Conservation (phyloP, 495 filamentous ascomycete species). For the Clavariopsis aquatica region DNA sequence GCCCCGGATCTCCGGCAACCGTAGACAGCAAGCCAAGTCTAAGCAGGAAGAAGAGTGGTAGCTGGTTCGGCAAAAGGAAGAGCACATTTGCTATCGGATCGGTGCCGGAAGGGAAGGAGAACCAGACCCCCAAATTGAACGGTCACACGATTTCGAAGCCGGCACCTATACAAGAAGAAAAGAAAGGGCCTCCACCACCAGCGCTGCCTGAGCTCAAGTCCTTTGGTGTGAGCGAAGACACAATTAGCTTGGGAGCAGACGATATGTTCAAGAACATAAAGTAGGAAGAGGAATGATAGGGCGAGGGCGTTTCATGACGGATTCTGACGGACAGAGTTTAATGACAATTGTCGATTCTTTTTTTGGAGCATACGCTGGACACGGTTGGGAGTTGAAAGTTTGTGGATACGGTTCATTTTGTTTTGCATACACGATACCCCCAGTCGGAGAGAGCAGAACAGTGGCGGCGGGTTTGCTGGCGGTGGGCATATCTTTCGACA, state of each 20-base stretch:
- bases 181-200: constrained; percentile 40
- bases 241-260: constrained; percentile 36
- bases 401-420: constrained; percentile 34
- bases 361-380: constrained; percentile 10
- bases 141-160: constrained; percentile 27
- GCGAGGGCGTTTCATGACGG: constrained; percentile 17
- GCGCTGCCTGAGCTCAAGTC: constrained; percentile 41
- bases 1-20: constrained; percentile 34
- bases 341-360: constrained; percentile 26
- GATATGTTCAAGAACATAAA: constrained; percentile 45
- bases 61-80: constrained; percentile 43
- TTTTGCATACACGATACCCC: constrained; percentile 36
- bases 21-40: constrained; percentile 24
- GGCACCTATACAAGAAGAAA: constrained; percentile 22
- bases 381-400: constrained; percentile 27
- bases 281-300: constrained; percentile 5
- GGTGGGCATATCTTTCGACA: constrained; percentile 1
- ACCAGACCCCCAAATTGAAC: constrained; percentile 19
- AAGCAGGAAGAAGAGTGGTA: constrained; percentile 37
- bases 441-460: constrained; percentile 31
- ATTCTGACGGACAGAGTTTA: constrained; percentile 25
- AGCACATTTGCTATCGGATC: constrained; percentile 38
- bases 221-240: constrained; percentile 34
- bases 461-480: constrained; percentile 5
- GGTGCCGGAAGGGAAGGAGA: constrained; percentile 31